A percentile compares a stretch with the other conserved stretches of the same genome.
phyloP scores from a whole-genome alignment of 345 rosid genomes.

The Populus pruinosa region DNA sequence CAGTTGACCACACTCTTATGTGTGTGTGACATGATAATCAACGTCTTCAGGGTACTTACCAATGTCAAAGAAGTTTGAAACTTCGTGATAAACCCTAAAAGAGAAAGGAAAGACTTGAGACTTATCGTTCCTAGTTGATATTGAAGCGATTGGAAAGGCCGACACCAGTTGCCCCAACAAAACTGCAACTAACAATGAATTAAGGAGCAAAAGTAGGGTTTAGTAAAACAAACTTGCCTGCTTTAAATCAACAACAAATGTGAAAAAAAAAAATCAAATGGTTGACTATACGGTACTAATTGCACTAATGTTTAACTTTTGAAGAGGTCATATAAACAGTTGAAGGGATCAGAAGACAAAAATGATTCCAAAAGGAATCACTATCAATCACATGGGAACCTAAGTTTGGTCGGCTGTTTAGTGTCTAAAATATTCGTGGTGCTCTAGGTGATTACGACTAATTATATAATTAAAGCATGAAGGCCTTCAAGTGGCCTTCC shows the following conservation, averaged over 20 bases:
- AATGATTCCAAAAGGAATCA: slow-evolving; percentile 44
- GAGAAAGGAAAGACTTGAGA: neutral
- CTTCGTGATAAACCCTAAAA: neutral
- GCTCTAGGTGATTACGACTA: slow-evolving; percentile 33
- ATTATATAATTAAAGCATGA: slow-evolving; percentile 5
- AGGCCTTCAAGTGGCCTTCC: slow-evolving; percentile 3
- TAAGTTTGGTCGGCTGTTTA: slow-evolving; percentile 48
- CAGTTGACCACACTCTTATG: neutral
- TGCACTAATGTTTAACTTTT: slow-evolving; percentile 15
- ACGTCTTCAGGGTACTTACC: neutral
- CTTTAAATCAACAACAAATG: neutral
- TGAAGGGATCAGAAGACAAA: slow-evolving; percentile 12
- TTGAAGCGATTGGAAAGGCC: neutral
- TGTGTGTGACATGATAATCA: neutral
- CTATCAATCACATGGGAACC: slow-evolving; percentile 55
- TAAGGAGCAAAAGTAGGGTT: neutral
- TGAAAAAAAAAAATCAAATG: slow-evolving; percentile 10
- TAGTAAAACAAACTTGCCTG: neutral
- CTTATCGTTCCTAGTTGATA: neutral
- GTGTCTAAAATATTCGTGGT: slow-evolving; percentile 29
- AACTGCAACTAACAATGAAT: neutral
- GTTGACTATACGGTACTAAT: slow-evolving; percentile 22
- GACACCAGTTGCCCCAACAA: neutral
- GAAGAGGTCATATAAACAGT: slow-evolving; percentile 13
- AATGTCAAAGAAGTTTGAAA: slow-evolving; percentile 1